Percentiles rank a stretch among this genome's conserved stretches.
phyloP scores from a whole-genome alignment of 2,329 filamentous ascomycete species.

The Fusarium devonianum region DNA sequence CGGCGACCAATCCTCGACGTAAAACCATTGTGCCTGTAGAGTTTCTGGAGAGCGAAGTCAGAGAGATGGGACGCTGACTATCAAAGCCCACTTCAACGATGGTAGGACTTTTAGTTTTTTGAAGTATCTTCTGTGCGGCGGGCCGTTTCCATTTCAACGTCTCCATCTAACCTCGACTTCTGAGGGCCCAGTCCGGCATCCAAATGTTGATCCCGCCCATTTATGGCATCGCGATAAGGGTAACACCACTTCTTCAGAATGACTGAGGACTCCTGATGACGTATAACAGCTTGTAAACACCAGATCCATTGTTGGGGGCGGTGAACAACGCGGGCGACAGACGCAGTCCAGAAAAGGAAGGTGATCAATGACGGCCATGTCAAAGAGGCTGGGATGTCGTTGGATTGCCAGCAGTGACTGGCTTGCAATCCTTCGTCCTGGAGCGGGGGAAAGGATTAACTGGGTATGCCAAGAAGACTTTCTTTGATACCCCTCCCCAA shows the following conservation, averaged over 20 bases:
- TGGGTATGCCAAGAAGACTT: conserved; percentile 17
- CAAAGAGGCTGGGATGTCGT: background rate
- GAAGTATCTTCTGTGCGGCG: too few relatives aligned
- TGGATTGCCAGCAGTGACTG: conserved; percentile 2
- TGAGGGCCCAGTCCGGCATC: background rate
- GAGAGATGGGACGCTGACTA: background rate
- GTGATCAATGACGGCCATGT: conserved; percentile 4
- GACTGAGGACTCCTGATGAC: background rate
- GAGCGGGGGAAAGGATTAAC: conserved; percentile 13
- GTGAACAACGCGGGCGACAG: conserved; percentile 14
- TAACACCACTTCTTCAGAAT: background rate
- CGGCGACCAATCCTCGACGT: conserved; percentile 1
- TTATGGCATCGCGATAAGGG: background rate
- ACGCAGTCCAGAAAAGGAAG: conserved; percentile 28
- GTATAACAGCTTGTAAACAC: too few relatives aligned
- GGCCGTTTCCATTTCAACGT: too few relatives aligned
- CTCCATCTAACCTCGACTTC: too few relatives aligned
- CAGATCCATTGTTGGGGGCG: too few relatives aligned
- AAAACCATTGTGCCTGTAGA: conserved; percentile 21
- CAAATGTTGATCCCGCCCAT: background rate
- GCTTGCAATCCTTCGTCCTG: conserved; percentile 6
- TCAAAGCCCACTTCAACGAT: too few relatives aligned
- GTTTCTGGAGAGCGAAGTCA: background rate
- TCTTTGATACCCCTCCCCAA: conserved; percentile 1
- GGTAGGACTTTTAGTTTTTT: too few relatives aligned